Evolutionary conservation across 2,329 filamentous ascomycete species (phyloP), one percentile per base, ranked within the genome.

Genomic region (Cladorrhinum sp.): DNA sequence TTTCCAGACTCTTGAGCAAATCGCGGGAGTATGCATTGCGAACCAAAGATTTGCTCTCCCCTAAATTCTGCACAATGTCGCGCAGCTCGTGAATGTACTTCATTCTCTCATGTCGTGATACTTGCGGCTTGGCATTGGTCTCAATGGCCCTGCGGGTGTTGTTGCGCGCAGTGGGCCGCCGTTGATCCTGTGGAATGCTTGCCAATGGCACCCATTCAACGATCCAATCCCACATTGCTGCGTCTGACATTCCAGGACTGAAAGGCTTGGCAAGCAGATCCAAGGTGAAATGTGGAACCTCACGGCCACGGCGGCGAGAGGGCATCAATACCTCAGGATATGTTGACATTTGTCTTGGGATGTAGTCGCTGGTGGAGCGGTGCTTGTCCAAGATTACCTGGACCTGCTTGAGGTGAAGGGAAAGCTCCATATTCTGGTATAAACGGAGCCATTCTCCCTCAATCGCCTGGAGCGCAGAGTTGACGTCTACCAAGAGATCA

Each of bases 381-480:
- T 73, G 69, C 2, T 55, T 58, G 52, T 75, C 58, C 13, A 83
- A 61, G 8, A 81, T 64, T 0, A 50, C 5, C 56, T 85, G 80
- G 0, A 81, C 75, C 24, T 74, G 49, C 9, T 71, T 58, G 0
- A 85, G 61, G 63, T 84, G 79, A 0, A 68, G 48, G 0, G 73
- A 76, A 0, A 85, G 72, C 25, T 80, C 73, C 9, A 74, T 62
- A 50, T 86, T 86, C 4, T 76, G 72, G n/a, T 73, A 77, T 0
- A 83, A 65, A 0, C 78, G 75, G 3, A 70, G 62, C 82, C 82
- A 86, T 55, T 83, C 78, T 0, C 74, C 74, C 0, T 65, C 63
- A 13, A 85, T 67, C 0, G 68, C 65, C 0, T 72, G 64, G 1
- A 83, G 38, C 2, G 80, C 81, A 10, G 69, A 62, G 0, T 62